These are phyloP conservation scores for Wickerhamomyces ciferrii DNA, from an alignment of 805 yeast genomes.

Conservation along the genomic window DNA sequence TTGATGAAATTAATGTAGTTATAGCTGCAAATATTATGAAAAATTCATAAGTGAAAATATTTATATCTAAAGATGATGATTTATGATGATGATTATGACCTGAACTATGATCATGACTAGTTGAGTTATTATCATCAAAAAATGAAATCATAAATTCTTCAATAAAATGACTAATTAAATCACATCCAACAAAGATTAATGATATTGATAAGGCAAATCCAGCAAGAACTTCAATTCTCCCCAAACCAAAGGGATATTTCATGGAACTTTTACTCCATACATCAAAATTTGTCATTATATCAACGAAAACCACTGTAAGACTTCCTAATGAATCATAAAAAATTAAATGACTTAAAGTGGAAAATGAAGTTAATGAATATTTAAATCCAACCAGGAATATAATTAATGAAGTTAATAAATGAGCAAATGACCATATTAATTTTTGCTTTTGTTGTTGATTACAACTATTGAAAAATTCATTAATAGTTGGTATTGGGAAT, in stretches of 20 bases:
- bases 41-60: slow-evolving; percentile 23
- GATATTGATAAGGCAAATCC: slow-evolving; percentile 87
- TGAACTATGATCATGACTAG: background rate
- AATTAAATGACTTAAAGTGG: slow-evolving; percentile 80
- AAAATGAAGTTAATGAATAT: slow-evolving; percentile 52
- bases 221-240: slow-evolving; percentile 81
- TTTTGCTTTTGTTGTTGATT: slow-evolving; percentile 51
- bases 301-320: slow-evolving; percentile 61
- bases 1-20: slow-evolving; percentile 30
- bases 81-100: slow-evolving; percentile 23
- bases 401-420: slow-evolving; percentile 45
- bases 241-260: slow-evolving; percentile 87
- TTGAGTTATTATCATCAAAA: slow-evolving; percentile 15
- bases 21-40: slow-evolving; percentile 19
- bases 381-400: slow-evolving; percentile 58
- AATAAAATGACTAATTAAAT: slow-evolving; percentile 77
- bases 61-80: slow-evolving; percentile 13
- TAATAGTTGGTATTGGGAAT: slow-evolving; percentile 38
- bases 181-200: slow-evolving; percentile 86
- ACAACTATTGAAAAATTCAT: slow-evolving; percentile 60
- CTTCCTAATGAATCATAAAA: slow-evolving; percentile 85
- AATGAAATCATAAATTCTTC: slow-evolving; percentile 58
- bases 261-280: slow-evolving; percentile 84
- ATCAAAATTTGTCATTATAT: slow-evolving; percentile 83
- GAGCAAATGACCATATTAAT: slow-evolving; percentile 54